Conservation (phyloP, 106 monocot species). For the Amphibolis antarctica region DNA sequence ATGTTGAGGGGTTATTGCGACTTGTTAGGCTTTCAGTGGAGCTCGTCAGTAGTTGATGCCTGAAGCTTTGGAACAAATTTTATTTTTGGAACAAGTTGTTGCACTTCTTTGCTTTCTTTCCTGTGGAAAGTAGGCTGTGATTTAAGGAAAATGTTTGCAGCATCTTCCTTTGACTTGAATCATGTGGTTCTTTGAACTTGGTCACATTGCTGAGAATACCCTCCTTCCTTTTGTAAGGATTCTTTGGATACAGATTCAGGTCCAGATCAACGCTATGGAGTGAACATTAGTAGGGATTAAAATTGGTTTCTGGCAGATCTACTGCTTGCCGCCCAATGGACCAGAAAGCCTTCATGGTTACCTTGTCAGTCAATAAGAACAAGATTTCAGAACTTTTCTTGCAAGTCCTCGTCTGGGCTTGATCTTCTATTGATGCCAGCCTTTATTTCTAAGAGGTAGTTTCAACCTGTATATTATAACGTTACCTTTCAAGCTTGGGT, state of each 20-base stretch:
- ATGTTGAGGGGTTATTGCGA: slow-evolving; percentile 43
- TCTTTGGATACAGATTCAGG: neutral
- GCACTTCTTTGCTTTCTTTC: slow-evolving; percentile 10
- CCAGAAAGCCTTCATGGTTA: neutral
- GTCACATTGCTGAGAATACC: neutral
- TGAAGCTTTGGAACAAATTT: neutral
- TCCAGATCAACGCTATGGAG: neutral
- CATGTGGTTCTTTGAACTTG: neutral
- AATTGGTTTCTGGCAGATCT: too few relatives aligned
- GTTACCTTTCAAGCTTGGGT: neutral
- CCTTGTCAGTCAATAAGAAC: neutral
- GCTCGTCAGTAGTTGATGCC: slow-evolving; percentile 22
- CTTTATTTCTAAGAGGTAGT: neutral
- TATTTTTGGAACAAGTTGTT: slow-evolving; percentile 3
- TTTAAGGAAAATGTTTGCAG: neutral
- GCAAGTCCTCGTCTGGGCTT: neutral
- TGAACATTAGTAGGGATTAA: neutral
- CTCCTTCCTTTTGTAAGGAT: neutral
- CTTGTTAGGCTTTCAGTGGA: slow-evolving; percentile 49
- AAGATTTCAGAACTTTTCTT: neutral
- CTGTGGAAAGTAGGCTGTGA: neutral
- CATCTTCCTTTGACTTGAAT: neutral
- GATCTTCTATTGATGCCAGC: neutral
- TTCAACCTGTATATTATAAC: neutral
- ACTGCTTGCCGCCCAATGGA: neutral